Conservation (phyloP, 371 early-diverging fungal species). For the Actinomucor elegans region DNA sequence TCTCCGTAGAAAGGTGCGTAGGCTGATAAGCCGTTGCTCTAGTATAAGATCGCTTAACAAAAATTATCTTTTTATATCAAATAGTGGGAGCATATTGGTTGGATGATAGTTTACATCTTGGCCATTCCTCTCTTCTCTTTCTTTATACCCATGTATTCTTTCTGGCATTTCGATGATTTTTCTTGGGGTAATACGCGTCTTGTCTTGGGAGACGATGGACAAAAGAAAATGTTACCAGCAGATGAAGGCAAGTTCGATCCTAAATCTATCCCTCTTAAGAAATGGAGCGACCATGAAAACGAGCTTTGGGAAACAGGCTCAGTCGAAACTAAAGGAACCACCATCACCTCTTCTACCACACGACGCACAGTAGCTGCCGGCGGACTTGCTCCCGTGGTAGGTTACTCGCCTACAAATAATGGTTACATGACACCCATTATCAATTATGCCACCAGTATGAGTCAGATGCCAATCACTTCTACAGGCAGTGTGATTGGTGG, state of each 20-base stretch:
- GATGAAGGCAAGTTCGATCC: slow-evolving; percentile 60
- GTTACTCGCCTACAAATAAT: neutral
- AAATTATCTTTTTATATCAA: neutral
- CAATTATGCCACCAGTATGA: slow-evolving; percentile 21
- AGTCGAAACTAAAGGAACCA: slow-evolving; percentile 45
- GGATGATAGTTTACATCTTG: slow-evolving; percentile 93
- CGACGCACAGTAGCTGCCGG: slow-evolving; percentile 18
- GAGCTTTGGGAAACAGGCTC: slow-evolving; percentile 63
- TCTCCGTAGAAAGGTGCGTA: slow-evolving; percentile 68
- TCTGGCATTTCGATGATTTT: slow-evolving; percentile 98
- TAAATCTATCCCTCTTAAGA: slow-evolving; percentile 66
- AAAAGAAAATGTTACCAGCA: slow-evolving; percentile 54
- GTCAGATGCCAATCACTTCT: slow-evolving; percentile 5
- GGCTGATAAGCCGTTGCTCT: neutral
- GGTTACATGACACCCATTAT: slow-evolving; percentile 17
- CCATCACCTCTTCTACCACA: slow-evolving; percentile 22
- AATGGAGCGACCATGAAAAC: slow-evolving; percentile 88
- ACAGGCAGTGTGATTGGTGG: slow-evolving; percentile 5
- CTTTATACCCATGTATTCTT: slow-evolving; percentile 82
- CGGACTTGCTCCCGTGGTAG: slow-evolving; percentile 8
- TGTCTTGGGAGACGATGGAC: slow-evolving; percentile 76
- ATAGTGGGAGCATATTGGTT: slow-evolving; percentile 90
- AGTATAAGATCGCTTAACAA: too few species aligned
- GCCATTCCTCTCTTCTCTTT: slow-evolving; percentile 86
- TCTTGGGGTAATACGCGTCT: slow-evolving; percentile 97